Evolutionary conservation across 345 rosid genomes (phyloP), one percentile per base, ranked within the genome.

Genomic region (Salix purpurea): DNA sequence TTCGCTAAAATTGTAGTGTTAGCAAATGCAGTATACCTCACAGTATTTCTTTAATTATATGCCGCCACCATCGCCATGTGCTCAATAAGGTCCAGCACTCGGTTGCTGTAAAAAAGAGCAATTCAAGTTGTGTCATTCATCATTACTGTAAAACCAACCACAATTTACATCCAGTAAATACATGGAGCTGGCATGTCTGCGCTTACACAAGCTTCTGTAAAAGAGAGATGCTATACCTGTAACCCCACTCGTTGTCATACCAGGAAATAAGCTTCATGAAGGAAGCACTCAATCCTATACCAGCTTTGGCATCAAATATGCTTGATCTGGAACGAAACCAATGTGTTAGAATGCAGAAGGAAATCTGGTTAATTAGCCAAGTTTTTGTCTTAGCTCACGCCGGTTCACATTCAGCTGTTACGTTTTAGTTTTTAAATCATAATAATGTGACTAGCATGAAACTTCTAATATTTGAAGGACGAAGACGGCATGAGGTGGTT

Each of bases 221-320:
- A 40, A 46, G 39, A 56, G 52, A 74, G 71, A 54, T 30, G 72
- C 11, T 37, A 11, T 90, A 96, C 99, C 98, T 96, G 91, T 96
- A 96, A 73, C 99, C 99, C 99, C 99, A 96, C 77, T 96, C 99
- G 5, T 96, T 96, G 83, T 94, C 99, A 18, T 96, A 96, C 99
- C 99, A 96, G 2, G 97, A 78, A 67, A 96, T 92, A 46, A 96
- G 86, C 88, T 96, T 96, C 90, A 88, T 88, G 86, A 96, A 94
- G 34, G 96, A 92, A 73, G 68, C 70, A 72, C 86, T 89, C 85
- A 96, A 82, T 44, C 97, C 99, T 67, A 96, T 96, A 68, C 99
- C 99, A 10, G 99, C 99, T 72, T 92, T 92, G 39, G 99, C 98
- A 54, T 96, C 99, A 46, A 96, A 96, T 85, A 96, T 94, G 86